phyloP scores from a whole-genome alignment of 1,284 basidiomycete species.

The Irpex sp. region DNA sequence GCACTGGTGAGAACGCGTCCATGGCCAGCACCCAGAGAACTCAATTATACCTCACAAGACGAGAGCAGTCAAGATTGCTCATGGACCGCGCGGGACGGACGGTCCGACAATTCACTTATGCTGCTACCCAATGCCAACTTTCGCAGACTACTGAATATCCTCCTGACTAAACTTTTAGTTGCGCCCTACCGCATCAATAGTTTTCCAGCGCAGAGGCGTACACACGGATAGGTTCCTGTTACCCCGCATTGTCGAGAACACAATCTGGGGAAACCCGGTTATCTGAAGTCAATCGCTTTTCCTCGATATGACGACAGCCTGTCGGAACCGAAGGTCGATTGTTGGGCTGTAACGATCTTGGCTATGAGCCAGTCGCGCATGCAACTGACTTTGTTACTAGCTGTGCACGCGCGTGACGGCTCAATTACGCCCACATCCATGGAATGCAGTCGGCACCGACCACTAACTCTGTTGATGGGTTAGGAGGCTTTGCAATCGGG shows the following conservation, averaged over 20 bases:
- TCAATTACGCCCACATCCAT: neutral
- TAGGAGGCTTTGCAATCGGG: neutral
- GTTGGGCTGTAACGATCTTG: neutral
- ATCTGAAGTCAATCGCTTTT: neutral
- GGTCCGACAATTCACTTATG: neutral
- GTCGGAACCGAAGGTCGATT: neutral
- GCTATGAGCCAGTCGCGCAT: neutral
- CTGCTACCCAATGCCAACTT: too few relatives aligned
- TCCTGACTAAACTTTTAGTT: neutral
- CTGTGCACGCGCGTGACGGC: neutral
- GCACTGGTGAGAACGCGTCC: neutral
- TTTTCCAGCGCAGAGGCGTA: too few relatives aligned
- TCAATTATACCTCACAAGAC: neutral
- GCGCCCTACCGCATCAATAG: neutral
- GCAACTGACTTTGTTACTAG: neutral
- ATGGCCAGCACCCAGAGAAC: neutral
- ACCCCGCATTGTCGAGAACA: too few relatives aligned
- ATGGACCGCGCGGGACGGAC: neutral
- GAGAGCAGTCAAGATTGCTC: neutral
- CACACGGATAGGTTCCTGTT: too few relatives aligned
- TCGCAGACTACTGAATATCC: neutral
- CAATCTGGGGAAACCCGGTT: neutral
- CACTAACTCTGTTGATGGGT: neutral
- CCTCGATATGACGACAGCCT: neutral
- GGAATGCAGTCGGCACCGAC: neutral